Percentiles rank a stretch among this genome's conserved stretches.
Evolutionary conservation across 768 basidiomycete genomes (phyloP).

Genomic region (Glaciozyma martinii): DNA sequence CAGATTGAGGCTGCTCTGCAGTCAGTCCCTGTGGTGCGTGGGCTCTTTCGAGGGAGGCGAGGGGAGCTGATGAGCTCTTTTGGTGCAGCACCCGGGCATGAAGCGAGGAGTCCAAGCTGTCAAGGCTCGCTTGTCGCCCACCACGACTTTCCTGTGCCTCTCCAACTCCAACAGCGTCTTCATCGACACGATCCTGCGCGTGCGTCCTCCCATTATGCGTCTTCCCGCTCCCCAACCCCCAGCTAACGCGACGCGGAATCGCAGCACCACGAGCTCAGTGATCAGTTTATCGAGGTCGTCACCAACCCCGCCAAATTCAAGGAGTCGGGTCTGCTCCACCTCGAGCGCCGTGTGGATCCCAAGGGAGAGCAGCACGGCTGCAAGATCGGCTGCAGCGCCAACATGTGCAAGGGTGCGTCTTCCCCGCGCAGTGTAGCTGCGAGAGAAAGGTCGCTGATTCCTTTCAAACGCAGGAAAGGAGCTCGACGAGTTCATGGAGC

Average conservation of each 20-base stretch:
- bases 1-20: slow-evolving; percentile 70
- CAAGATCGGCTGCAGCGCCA: slow-evolving; percentile 76
- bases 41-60: background rate
- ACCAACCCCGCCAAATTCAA: slow-evolving; percentile 89
- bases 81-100: slow-evolving; percentile 86
- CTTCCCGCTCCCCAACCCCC: background rate
- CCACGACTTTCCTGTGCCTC: slow-evolving; percentile 72
- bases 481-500: slow-evolving; percentile 65
- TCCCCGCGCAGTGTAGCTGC: background rate
- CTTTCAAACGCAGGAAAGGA: slow-evolving; percentile 60
- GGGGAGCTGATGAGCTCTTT: background rate
- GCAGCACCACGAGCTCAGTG: slow-evolving; percentile 64
- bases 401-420: slow-evolving; percentile 89
- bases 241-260: slow-evolving; percentile 2
- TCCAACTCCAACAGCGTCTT: slow-evolving; percentile 91
- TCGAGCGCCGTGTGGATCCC: slow-evolving; percentile 68
- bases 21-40: slow-evolving; percentile 74
- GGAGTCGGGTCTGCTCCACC: slow-evolving; percentile 56
- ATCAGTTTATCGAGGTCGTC: slow-evolving; percentile 71
- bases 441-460: background rate
- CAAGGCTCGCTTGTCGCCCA: slow-evolving; percentile 52
- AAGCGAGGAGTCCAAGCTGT: slow-evolving; percentile 71
- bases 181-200: slow-evolving; percentile 81
- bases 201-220: slow-evolving; percentile 35
- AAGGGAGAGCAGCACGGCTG: slow-evolving; percentile 71